These are phyloP conservation scores for Pichia exigua DNA, from an alignment of 805 yeast species.

Conservation along the genomic window DNA sequence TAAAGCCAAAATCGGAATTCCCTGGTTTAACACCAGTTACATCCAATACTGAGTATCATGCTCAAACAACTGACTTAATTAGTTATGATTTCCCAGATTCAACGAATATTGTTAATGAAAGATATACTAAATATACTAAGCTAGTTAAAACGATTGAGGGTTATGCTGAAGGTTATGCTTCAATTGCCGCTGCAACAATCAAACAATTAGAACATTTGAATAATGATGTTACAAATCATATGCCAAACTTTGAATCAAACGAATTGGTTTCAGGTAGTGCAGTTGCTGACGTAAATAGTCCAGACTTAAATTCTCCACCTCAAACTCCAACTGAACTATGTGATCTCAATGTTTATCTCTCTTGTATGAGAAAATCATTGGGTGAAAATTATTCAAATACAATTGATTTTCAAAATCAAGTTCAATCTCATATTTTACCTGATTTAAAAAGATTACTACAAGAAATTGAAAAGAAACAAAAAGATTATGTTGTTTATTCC, in stretches of 20 bases:
- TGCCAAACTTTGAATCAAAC: slow-evolving; percentile 27
- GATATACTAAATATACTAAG: slow-evolving; percentile 24
- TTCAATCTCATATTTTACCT: slow-evolving; percentile 34
- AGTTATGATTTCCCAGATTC: slow-evolving; percentile 21
- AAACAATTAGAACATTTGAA: slow-evolving; percentile 23
- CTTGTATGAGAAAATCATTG: slow-evolving; percentile 18
- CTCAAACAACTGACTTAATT: slow-evolving; percentile 7
- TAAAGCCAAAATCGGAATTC: background rate
- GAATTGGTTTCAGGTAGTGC: slow-evolving; percentile 11
- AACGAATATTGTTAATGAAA: slow-evolving; percentile 17
- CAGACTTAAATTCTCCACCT: background rate
- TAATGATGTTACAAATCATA: slow-evolving; percentile 14
- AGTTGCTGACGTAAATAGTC: slow-evolving; percentile 2
- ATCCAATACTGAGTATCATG: background rate
- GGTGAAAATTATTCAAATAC: slow-evolving; percentile 30
- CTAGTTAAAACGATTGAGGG: slow-evolving; percentile 19
- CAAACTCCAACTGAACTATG: background rate
- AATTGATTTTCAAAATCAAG: slow-evolving; percentile 31
- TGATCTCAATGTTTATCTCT: slow-evolving; percentile 25
- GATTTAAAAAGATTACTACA: slow-evolving; percentile 33
- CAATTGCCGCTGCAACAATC: slow-evolving; percentile 15
- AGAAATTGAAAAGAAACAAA: slow-evolving; percentile 37
- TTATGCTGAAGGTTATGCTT: slow-evolving; percentile 22
- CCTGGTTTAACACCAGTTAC: background rate
- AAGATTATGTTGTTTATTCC: slow-evolving; percentile 30